phyloP scores from a whole-genome alignment of 2,329 filamentous ascomycete species.

The Cercospora brassicicola region DNA sequence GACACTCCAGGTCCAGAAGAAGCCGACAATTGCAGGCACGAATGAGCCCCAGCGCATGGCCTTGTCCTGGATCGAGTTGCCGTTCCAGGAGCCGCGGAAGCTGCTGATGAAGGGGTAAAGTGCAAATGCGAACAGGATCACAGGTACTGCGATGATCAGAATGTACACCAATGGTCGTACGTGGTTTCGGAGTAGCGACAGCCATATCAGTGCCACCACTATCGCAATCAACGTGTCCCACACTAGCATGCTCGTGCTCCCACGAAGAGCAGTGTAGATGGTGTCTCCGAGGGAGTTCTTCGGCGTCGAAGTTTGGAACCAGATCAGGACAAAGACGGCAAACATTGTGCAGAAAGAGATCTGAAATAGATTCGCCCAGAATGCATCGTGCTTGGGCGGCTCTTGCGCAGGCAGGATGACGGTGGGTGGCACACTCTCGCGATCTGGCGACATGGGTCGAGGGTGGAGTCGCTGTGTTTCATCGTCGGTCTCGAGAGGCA shows the following conservation, averaged over 20 bases:
- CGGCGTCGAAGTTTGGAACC: slow-evolving; percentile 78
- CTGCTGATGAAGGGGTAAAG: slow-evolving; percentile 89
- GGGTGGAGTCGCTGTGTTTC: slow-evolving; percentile 49
- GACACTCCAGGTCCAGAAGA: slow-evolving; percentile 81
- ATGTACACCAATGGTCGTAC: slow-evolving; percentile 78
- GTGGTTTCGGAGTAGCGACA: slow-evolving; percentile 83
- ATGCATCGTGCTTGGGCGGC: slow-evolving; percentile 78
- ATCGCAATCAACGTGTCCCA: slow-evolving; percentile 90
- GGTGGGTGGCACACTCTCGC: slow-evolving; percentile 57
- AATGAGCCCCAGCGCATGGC: slow-evolving; percentile 85
- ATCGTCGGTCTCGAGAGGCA: slow-evolving; percentile 55
- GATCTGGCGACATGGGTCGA: slow-evolving; percentile 51
- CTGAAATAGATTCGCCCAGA: slow-evolving; percentile 88
- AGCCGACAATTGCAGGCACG: slow-evolving; percentile 69
- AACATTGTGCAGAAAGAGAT: slow-evolving; percentile 81
- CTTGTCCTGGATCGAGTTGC: slow-evolving; percentile 78
- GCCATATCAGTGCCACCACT: slow-evolving; percentile 84
- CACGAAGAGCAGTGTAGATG: slow-evolving; percentile 83
- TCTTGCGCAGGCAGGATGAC: slow-evolving; percentile 63
- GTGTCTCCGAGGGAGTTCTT: slow-evolving; percentile 83
- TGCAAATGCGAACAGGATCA: slow-evolving; percentile 84
- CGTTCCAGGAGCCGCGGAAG: slow-evolving; percentile 73
- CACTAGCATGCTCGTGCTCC: slow-evolving; percentile 84
- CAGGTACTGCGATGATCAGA: slow-evolving; percentile 79
- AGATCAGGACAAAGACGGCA: slow-evolving; percentile 84